Base-by-base conservation (phyloP, 129 eudicot genomes). In the Sambucus nigra region DNA sequence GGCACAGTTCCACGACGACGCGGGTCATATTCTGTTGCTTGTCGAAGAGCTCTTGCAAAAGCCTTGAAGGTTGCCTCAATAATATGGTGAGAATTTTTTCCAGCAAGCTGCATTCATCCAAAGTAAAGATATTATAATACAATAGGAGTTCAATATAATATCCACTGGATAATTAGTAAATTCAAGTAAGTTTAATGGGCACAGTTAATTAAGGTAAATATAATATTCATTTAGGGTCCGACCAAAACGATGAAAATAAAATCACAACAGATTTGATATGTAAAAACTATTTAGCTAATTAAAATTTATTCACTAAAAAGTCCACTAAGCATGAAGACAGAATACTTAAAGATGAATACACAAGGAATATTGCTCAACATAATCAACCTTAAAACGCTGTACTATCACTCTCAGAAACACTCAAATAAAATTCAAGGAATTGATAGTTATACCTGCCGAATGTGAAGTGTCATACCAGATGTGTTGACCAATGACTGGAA, bases 41-140 rank as follows among this genome's bases (percentile, higher is more conserved):
- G 95, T 66, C 98, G 77, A 51, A 91, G 95, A 63, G 98, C 97
- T 72, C 97, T 89, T 21, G 95, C 95, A 67, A 89, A 89, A 44
- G 95, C 97, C 71, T 91, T 91, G 60, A 82, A 91, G 46, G 98
- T 91, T 67, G 98, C 98, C 78, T 91, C 98, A 59, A 91, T 82
- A 15, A 91, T 91, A 71, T 91, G 98, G 72, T 91, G 98, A 73
- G 98, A 91, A 72, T 91, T 91, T 72, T 69, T 72, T 18, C 98
- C 98, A 55, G 95, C 88, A 67, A 91, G 98, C 98, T 91, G 77
- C 71, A 60, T 25, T 22, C 51, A 61, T 29, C 15, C 13, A 47
- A 17, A 16, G 20, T 1, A 24, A 44, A 21, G 25, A 24, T 5
- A 33, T 47, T 17, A 39, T 2, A 17, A 48, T 17, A 21, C 18